Evolutionary conservation across 2,329 filamentous ascomycete species (phyloP).

Genomic region (Mycosphaerella arachidis): DNA sequence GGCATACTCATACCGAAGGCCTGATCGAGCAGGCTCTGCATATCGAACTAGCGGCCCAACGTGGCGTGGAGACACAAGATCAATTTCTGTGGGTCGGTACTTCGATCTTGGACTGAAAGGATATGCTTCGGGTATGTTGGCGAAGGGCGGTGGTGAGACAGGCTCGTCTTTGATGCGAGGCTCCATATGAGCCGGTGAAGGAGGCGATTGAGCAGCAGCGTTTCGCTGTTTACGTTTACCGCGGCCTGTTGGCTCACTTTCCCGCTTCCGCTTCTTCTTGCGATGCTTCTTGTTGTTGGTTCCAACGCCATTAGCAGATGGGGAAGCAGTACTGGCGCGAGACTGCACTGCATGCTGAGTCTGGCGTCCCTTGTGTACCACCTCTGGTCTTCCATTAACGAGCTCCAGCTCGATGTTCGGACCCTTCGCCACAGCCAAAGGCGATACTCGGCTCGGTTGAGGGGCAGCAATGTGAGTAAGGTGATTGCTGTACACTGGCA

Average conservation of each 20-base stretch:
- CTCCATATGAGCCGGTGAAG: constrained; percentile 35
- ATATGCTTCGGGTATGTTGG: constrained; percentile 35
- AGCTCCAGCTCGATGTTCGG: constrained; percentile 43
- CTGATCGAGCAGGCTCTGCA: constrained; percentile 33
- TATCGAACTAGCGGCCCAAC: constrained; percentile 44
- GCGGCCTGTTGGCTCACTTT: constrained; percentile 19
- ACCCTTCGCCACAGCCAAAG: constrained; percentile 51
- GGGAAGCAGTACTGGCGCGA: constrained; percentile 28
- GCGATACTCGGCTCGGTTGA: constrained; percentile 66
- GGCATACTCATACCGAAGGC: constrained; percentile 42
- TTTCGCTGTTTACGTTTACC: constrained; percentile 31
- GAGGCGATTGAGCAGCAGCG: constrained; percentile 33
- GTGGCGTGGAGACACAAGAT: constrained; percentile 37
- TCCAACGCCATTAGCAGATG: constrained; percentile 20
- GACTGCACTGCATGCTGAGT: constrained; percentile 21
- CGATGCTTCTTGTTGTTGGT: constrained; percentile 26
- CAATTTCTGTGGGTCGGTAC: constrained; percentile 34
- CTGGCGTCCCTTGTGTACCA: constrained; percentile 24
- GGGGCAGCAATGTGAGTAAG: constrained; percentile 61
- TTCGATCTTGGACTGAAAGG: constrained; percentile 39
- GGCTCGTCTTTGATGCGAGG: constrained; percentile 60
- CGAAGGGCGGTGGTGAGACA: constrained; percentile 56
- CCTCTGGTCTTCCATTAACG: constrained; percentile 39
- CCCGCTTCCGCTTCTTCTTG: constrained; percentile 35
- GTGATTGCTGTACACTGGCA: constrained; percentile 66